These are phyloP conservation scores for Serendipita sp. DNA, from an alignment of 768 basidiomycete genomes.

Conservation along the genomic window DNA sequence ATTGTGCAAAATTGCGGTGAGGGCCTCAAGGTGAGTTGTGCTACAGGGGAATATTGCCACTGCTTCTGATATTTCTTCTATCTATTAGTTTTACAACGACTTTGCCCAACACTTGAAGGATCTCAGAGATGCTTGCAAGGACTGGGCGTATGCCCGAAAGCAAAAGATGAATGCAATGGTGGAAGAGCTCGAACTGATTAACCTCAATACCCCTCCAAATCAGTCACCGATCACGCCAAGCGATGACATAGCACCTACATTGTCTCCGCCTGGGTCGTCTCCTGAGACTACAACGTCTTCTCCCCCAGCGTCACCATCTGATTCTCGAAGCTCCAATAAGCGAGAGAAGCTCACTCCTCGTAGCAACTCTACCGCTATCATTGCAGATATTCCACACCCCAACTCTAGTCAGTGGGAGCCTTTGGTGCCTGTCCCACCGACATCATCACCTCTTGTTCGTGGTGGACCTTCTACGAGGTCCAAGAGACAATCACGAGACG, in stretches of 20 bases:
- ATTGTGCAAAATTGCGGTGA: conserved; percentile 75
- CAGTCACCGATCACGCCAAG: not conserved
- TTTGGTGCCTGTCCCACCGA: not conserved
- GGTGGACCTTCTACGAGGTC: not conserved
- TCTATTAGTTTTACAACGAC: conserved; percentile 72
- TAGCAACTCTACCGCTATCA: conserved; percentile 3
- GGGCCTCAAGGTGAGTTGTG: conserved; percentile 51
- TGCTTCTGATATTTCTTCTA: not conserved
- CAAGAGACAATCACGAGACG: not conserved
- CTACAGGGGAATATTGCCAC: not conserved
- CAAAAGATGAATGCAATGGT: conserved; percentile 42
- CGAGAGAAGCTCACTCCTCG: not conserved
- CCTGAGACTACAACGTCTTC: not conserved
- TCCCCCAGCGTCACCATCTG: not conserved
- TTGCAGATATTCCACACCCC: not conserved
- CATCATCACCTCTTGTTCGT: conserved; percentile 3
- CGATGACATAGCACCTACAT: not conserved
- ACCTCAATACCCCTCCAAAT: not conserved
- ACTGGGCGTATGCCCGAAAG: conserved; percentile 56
- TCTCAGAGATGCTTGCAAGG: conserved; percentile 61
- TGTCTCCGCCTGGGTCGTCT: conserved; percentile 4
- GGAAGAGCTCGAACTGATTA: conserved; percentile 1
- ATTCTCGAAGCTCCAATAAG: not conserved
- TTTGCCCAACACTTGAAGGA: conserved; percentile 53
- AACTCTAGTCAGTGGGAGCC: conserved; percentile 4